Base-by-base conservation (phyloP, 371 early-diverging fungal genomes). In the Rhizopus delemar region DNA sequence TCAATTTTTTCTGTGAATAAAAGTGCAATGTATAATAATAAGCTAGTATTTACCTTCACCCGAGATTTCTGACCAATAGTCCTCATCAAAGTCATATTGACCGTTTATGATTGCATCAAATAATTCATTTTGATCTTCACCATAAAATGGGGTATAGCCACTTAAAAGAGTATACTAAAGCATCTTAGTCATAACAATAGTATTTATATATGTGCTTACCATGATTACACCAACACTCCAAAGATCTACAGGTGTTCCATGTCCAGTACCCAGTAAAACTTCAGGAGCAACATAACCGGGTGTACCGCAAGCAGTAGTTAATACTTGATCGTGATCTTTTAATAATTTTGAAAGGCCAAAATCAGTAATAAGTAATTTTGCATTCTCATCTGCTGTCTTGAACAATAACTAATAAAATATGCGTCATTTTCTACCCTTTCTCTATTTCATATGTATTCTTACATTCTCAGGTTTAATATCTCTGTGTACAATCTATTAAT, bases 171-270 rank as follows among this genome's bases (percentile, higher is more conserved):
- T 92, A 70, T 88, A 95, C 33, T 71, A 22, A 22, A 22, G 2
- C 22, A 22, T 22, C 22, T 22, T 22, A 22, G 22, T 22, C 22
- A 22, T 22, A 22, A 22, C 0, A 22, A 22, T 22, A 22, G 22
- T 22, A 22, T 22, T 22, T 0, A 22, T 22, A 22, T 22, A 2
- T 22, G 22, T 22, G 45, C 49, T 65, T 68, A 69, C 74, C 56
- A 92, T 84, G 50, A 97, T 89, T 3, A 97, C 93, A 11, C 97
- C 97, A 46, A 95, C 69, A 29, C 90, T 88, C 95, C 95, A 97
- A 59, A 94, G 72, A 70, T 97, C 97, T 3, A 82, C 85, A 12
- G 83, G 83, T 34, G 75, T 81, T 57, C 80, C 80, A 58, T 85
- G 79, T 9, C 85, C 85, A 38, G 78, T 78, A 46, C 80, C 90